Conservation (phyloP, 2,329 filamentous ascomycete genomes). For the Aspergillus fijiensis region DNA sequence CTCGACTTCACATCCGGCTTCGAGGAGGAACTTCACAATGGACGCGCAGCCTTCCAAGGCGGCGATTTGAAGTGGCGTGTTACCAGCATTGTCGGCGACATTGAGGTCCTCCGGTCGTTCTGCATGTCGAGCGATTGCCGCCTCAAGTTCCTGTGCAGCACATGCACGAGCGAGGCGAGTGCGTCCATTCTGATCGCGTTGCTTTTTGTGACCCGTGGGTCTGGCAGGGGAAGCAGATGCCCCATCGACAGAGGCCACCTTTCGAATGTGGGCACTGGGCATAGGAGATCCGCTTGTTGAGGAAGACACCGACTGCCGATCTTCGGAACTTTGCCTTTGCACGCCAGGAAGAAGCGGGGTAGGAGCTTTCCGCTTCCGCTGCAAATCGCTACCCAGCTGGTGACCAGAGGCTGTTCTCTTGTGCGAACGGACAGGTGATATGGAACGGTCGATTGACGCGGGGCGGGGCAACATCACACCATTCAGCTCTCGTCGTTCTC, state of each 20-base stretch:
- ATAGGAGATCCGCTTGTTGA: slow-evolving; percentile 46
- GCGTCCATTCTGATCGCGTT: slow-evolving; percentile 87
- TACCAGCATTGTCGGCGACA: slow-evolving; percentile 89
- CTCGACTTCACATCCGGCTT: slow-evolving; percentile 80
- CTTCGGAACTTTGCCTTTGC: slow-evolving; percentile 47
- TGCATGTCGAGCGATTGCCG: slow-evolving; percentile 69
- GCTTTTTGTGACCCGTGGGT: slow-evolving; percentile 70
- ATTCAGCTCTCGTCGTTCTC: slow-evolving; percentile 30
- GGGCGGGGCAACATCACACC: slow-evolving; percentile 29
- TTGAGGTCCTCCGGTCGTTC: slow-evolving; percentile 87
- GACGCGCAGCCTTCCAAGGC: slow-evolving; percentile 81
- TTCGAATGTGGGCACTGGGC: slow-evolving; percentile 42
- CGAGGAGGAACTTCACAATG: slow-evolving; percentile 83
- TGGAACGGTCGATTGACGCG: slow-evolving; percentile 34
- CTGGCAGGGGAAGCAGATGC: slow-evolving; percentile 64
- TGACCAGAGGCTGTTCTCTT: slow-evolving; percentile 39
- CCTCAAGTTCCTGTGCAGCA: slow-evolving; percentile 77
- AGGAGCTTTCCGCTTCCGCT: slow-evolving; percentile 40
- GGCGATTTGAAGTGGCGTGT: slow-evolving; percentile 91
- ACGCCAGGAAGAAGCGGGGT: slow-evolving; percentile 44
- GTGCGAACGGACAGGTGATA: slow-evolving; percentile 39
- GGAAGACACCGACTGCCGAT: slow-evolving; percentile 46
- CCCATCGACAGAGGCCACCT: slow-evolving; percentile 41
- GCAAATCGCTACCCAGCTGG: slow-evolving; percentile 25
- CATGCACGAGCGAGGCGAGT: slow-evolving; percentile 89